Conservation (phyloP, 352 stramenopile genomes). For the Phytophthora sp. region DNA sequence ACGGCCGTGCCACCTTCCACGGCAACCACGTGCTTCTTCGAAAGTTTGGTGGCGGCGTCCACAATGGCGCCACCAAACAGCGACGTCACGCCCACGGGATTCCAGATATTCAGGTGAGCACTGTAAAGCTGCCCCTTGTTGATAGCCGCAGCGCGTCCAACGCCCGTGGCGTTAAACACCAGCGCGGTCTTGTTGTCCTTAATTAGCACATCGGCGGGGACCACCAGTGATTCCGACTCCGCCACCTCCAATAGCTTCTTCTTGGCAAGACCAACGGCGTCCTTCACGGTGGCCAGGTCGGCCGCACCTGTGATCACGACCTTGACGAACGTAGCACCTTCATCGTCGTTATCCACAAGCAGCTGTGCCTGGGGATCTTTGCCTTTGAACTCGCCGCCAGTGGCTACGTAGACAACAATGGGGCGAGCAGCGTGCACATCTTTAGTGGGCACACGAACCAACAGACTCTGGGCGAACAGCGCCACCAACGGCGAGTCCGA, state of each 20-base stretch:
- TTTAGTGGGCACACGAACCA: conserved; percentile 74
- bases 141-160: conserved; percentile 62
- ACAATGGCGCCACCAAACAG: conserved; percentile 75
- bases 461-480: conserved; percentile 71
- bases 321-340: conserved; percentile 69
- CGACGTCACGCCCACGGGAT: conserved; percentile 64
- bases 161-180: conserved; percentile 68
- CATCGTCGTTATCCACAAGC: conserved; percentile 71
- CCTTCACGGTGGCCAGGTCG: conserved; percentile 57
- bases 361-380: conserved; percentile 64
- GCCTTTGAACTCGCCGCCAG: conserved; percentile 62
- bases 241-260: conserved; percentile 70
- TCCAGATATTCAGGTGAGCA: conserved; percentile 79
- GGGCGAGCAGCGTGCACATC: conserved; percentile 70
- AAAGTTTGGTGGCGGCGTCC: conserved; percentile 48
- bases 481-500: conserved; percentile 77
- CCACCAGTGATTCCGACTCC: conserved; percentile 60
- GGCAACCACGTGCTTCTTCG: conserved; percentile 65
- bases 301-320: conserved; percentile 70
- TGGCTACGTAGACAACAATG: conserved; percentile 82
- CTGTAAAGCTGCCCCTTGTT: conserved; percentile 71
- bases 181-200: conserved; percentile 72
- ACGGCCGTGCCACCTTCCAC: conserved; percentile 58
- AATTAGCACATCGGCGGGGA: conserved; percentile 61
- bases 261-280: conserved; percentile 69